A percentile compares a stretch with the other conserved stretches of the same genome.
These are phyloP conservation scores for Boletus speciosus DNA, from an alignment of 768 basidiomycete species.

Conservation along the genomic window DNA sequence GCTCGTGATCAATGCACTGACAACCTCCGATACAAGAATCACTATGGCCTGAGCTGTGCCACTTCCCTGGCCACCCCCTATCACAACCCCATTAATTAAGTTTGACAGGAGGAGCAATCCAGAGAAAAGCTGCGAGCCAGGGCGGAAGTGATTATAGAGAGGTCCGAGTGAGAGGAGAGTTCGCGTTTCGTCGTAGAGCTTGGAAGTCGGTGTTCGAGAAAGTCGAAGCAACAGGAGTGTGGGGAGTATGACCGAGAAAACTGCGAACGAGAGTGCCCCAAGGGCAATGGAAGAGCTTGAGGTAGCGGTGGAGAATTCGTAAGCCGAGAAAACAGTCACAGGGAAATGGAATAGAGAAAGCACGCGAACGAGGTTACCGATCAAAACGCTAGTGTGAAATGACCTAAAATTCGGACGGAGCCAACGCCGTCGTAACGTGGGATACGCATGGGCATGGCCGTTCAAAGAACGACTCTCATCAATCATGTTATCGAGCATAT, in stretches of 20 bases:
- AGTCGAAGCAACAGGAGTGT: slow-evolving; percentile 74
- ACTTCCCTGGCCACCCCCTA: slow-evolving; percentile 86
- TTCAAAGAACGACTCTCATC: slow-evolving; percentile 33
- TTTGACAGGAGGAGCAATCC: slow-evolving; percentile 78
- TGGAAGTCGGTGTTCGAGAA: slow-evolving; percentile 74
- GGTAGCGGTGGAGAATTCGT: slow-evolving; percentile 45
- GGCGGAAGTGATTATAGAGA: slow-evolving; percentile 91
- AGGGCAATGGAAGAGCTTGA: slow-evolving; percentile 66
- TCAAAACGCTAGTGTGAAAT: slow-evolving; percentile 76
- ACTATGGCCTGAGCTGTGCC: slow-evolving; percentile 92
- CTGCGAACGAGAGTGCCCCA: slow-evolving; percentile 74
- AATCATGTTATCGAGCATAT: slow-evolving; percentile 38
- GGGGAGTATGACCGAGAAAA: slow-evolving; percentile 79
- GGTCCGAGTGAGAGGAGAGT: slow-evolving; percentile 89
- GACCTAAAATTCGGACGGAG: slow-evolving; percentile 60
- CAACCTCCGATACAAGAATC: slow-evolving; percentile 85
- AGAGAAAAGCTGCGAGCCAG: slow-evolving; percentile 87
- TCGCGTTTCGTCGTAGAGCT: slow-evolving; percentile 92
- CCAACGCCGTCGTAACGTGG: slow-evolving; percentile 31
- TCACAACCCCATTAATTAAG: slow-evolving; percentile 74
- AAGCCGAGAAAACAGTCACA: slow-evolving; percentile 87
- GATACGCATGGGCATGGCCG: slow-evolving; percentile 20
- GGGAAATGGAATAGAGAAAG: slow-evolving; percentile 93
- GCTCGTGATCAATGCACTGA: slow-evolving; percentile 82
- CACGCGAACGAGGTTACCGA: slow-evolving; percentile 89